These are phyloP conservation scores for Phycomyces blakesleeanus DNA, from an alignment of 192 early-diverging fungal genomes.

Conservation along the genomic window DNA sequence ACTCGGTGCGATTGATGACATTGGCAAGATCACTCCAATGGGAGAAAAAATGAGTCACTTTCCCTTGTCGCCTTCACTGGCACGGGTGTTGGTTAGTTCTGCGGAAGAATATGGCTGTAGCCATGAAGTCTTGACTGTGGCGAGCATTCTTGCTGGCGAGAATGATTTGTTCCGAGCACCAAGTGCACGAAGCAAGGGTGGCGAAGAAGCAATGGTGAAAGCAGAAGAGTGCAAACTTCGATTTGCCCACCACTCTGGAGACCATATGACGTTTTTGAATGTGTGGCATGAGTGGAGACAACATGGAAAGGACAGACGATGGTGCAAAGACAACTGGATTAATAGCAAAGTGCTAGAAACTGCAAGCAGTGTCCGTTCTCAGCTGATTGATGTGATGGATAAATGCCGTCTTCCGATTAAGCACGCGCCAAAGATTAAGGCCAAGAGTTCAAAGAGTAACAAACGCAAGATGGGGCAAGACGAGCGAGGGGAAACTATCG, in stretches of 20 bases:
- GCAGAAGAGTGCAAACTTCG: slow-evolving; percentile 80
- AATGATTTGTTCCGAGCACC: slow-evolving; percentile 83
- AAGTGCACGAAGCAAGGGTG: slow-evolving; percentile 54
- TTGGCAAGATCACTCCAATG: slow-evolving; percentile 75
- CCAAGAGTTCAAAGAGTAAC: slow-evolving; percentile 5
- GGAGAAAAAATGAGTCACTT: slow-evolving; percentile 90
- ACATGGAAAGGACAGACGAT: slow-evolving; percentile 57
- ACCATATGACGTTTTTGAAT: slow-evolving; percentile 86
- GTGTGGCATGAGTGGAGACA: slow-evolving; percentile 80
- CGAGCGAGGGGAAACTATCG: slow-evolving; percentile 51
- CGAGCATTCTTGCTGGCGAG: slow-evolving; percentile 89
- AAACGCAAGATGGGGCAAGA: slow-evolving; percentile 28
- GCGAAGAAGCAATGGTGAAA: slow-evolving; percentile 67
- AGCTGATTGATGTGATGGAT: slow-evolving; percentile 86
- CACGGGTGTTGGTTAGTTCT: slow-evolving; percentile 76
- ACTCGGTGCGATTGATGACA: slow-evolving; percentile 83
- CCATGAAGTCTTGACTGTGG: slow-evolving; percentile 85
- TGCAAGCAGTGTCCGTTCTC: slow-evolving; percentile 82
- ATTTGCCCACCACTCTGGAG: slow-evolving; percentile 87
- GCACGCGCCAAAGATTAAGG: slow-evolving; percentile 9
- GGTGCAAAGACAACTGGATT: slow-evolving; percentile 91
- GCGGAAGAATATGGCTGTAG: slow-evolving; percentile 79
- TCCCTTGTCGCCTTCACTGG: slow-evolving; percentile 87
- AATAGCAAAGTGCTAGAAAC: slow-evolving; percentile 77
- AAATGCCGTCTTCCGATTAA: slow-evolving; percentile 54